These are phyloP conservation scores for Apocynum venetum DNA, from an alignment of 257 asterid species.

Conservation along the genomic window DNA sequence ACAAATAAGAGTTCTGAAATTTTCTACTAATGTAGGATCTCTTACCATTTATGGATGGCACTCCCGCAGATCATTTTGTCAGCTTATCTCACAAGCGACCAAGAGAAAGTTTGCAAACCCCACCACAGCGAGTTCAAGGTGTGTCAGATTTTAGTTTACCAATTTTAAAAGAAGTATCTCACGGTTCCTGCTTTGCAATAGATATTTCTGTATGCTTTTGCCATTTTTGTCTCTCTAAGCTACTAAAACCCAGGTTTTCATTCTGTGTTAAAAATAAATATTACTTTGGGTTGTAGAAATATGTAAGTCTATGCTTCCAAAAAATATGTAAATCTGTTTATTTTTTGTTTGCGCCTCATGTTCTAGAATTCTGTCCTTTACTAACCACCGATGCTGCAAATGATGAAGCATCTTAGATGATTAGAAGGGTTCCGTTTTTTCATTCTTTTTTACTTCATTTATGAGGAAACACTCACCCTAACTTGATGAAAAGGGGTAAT, in stretches of 20 bases:
- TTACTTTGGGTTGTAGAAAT: background rate
- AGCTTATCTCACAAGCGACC: constrained; percentile 80
- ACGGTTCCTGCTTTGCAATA: background rate
- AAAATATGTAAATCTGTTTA: no score
- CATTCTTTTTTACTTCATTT: background rate
- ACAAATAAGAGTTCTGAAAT: background rate
- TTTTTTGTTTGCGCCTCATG: background rate
- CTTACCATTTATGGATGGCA: constrained; percentile 77
- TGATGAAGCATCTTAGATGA: background rate
- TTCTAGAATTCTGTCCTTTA: background rate
- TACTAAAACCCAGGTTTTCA: background rate
- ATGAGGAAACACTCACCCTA: background rate
- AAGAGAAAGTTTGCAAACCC: constrained; percentile 59
- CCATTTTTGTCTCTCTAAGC: background rate
- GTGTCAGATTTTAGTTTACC: background rate
- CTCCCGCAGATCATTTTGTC: constrained; percentile 78
- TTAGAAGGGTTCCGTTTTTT: background rate
- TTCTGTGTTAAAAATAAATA: background rate
- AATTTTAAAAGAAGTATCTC: background rate
- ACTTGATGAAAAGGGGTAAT: background rate
- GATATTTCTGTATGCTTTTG: background rate
- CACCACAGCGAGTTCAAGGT: constrained; percentile 30
- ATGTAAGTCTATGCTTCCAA: background rate
- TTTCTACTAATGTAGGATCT: constrained; percentile 59
- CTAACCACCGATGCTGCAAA: background rate